Evolutionary conservation across 1,139 yeast genomes (phyloP), one percentile per base, ranked within the genome.

Genomic region (Suhomyces bribrorum): DNA sequence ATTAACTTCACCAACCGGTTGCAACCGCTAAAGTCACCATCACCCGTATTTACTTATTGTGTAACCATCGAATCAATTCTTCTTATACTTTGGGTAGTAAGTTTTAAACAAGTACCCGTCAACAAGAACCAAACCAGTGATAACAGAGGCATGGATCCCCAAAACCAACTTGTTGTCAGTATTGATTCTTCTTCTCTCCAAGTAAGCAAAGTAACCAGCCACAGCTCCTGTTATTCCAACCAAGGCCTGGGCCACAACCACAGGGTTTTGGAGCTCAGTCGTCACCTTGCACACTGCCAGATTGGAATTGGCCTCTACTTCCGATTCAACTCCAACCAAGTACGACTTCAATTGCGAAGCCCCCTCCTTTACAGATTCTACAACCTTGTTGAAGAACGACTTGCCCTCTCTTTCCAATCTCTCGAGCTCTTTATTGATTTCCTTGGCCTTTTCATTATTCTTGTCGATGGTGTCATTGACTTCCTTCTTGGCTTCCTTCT

Each of bases 221-320:
- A 73, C 66, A 26, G 71, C 56, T 7, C 78, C 76, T 34, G 77
- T 69, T n/a, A 73, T 56, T 22, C 78, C 74, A 34, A 79, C 70
- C 29, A 77, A 63, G 2, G 73, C 59, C 59, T 81, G 85, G 26
- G 76, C 60, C 15, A 77, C 62, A 36, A 81, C 83, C 12, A 77
- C 84, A 1, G 87, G 87, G 63, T 81, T 80, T 54, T 79, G 71
- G 47, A 81, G 64, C 55, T 78, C 82, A 11, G 33, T 36, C 26
- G 35, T 31, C 11, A 45, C 34, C 14, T 35, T 40, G 13, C 31
- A 30, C 13, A 38, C 36, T 15, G 23, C 40, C 12, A 18, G 14
- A 26, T 26, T 23, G 13, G 37, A 16, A 12, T 24, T 17, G 22
- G 38, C 24, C 12, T 36, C 31, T 14, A 33, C 45, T 5, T 24